Conservation (phyloP, 148 eudicot genomes). For the Camellia sinensis region DNA sequence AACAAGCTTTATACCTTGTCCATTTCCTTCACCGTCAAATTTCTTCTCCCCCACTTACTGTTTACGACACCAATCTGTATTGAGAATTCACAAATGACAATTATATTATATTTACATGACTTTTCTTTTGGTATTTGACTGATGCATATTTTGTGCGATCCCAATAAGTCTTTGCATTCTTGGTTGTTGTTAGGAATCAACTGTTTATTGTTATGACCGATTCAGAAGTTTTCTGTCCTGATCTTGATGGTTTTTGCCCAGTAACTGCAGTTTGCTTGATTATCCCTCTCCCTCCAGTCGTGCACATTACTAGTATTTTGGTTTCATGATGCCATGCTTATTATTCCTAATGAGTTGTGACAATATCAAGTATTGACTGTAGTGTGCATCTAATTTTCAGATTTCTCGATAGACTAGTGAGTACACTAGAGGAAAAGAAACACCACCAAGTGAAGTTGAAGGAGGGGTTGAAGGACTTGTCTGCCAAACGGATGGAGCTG, state of each 20-base stretch:
- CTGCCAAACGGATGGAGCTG: constrained; percentile 82
- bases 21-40: not conserved
- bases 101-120: not conserved
- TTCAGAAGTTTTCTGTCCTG: not conserved
- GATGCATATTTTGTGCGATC: not conserved
- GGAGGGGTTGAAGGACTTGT: constrained; percentile 77
- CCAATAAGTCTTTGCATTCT: not conserved
- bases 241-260: not conserved
- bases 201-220: not conserved
- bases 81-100: not conserved
- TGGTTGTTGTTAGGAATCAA: not conserved
- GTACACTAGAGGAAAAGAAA: constrained; percentile 88
- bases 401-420: constrained; percentile 82
- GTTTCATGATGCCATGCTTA: not conserved
- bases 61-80: not conserved
- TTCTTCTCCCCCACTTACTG: not conserved
- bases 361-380: constrained; percentile 11
- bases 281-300: not conserved
- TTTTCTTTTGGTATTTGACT: constrained; percentile 1
- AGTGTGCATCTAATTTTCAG: constrained; percentile 29
- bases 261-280: not conserved
- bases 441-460: constrained; percentile 83
- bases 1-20: constrained; percentile 5
- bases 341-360: constrained; percentile 3
- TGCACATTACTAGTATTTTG: not conserved